phyloP scores from a whole-genome alignment of 2,329 filamentous ascomycete species.

The Sclerotinia borealis region DNA sequence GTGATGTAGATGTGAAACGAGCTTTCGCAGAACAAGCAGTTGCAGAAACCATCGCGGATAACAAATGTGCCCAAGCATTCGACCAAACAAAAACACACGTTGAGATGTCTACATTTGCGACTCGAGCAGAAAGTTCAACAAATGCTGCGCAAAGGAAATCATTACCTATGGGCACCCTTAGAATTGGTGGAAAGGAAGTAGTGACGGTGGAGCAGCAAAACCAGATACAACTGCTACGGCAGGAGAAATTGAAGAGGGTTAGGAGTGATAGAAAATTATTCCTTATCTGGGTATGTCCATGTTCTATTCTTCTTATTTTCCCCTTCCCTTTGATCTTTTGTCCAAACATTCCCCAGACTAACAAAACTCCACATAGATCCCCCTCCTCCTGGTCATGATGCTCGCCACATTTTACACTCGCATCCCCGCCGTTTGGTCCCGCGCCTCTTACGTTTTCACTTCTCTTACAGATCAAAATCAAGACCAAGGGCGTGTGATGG shows the following conservation, averaged over 20 bases:
- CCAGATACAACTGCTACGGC: slow-evolving; percentile 53
- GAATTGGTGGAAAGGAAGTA: slow-evolving; percentile 56
- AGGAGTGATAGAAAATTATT: slow-evolving; percentile 61
- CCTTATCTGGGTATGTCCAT: slow-evolving; percentile 56
- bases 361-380: slow-evolving; percentile 38
- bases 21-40: slow-evolving; percentile 52
- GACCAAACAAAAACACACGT: slow-evolving; percentile 35
- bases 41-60: slow-evolving; percentile 52
- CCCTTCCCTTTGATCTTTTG: neutral
- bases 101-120: slow-evolving; percentile 9
- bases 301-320: neutral
- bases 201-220: slow-evolving; percentile 62
- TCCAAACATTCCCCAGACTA: neutral
- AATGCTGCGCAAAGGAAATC: slow-evolving; percentile 37
- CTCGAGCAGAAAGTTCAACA: slow-evolving; percentile 27
- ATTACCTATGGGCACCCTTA: slow-evolving; percentile 39
- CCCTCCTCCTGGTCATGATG: slow-evolving; percentile 43
- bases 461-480: slow-evolving; percentile 18
- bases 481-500: slow-evolving; percentile 23
- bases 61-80: slow-evolving; percentile 49
- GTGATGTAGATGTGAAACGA: slow-evolving; percentile 49
- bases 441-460: slow-evolving; percentile 19
- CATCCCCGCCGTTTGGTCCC: slow-evolving; percentile 41
- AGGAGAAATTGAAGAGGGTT: slow-evolving; percentile 56
- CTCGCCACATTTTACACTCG: slow-evolving; percentile 46